phyloP scores from a whole-genome alignment of 495 filamentous ascomycete species.

The Rusavskia elegans region DNA sequence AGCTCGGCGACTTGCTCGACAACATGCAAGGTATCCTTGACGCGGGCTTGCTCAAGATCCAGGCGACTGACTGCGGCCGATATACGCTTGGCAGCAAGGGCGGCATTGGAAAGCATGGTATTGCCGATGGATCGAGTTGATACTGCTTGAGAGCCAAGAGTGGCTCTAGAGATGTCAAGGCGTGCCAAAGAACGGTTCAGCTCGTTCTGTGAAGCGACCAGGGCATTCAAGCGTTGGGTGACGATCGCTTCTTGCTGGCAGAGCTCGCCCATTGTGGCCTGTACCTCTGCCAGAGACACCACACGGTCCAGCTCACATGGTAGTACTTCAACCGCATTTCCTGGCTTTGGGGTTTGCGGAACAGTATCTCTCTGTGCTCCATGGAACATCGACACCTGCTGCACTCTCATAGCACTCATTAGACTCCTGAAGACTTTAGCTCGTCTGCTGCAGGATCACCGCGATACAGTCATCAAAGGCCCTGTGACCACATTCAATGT shows the following conservation, averaged over 20 bases:
- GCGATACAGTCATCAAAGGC: no score
- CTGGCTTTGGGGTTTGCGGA: no score
- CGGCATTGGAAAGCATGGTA: slow-evolving; percentile 71
- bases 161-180: slow-evolving; percentile 79
- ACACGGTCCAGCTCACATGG: slow-evolving; percentile 31
- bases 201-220: slow-evolving; percentile 67
- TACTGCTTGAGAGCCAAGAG: slow-evolving; percentile 75
- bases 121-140: slow-evolving; percentile 71
- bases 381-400: no score
- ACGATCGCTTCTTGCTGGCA: slow-evolving; percentile 59
- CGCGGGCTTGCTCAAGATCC: slow-evolving; percentile 78
- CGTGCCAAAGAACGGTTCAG: slow-evolving; percentile 67
- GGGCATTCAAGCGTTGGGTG: slow-evolving; percentile 53
- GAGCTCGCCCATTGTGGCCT: slow-evolving; percentile 54
- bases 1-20: slow-evolving; percentile 94
- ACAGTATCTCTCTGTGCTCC: no score
- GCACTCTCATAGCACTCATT: no score
- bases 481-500: no score
- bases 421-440: no score
- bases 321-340: not conserved
- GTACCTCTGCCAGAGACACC: slow-evolving; percentile 61
- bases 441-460: no score
- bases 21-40: slow-evolving; percentile 76
- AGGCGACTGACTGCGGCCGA: slow-evolving; percentile 70
- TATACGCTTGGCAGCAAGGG: slow-evolving; percentile 73